These are phyloP conservation scores for Sarocladiaceae sp. DNA, from an alignment of 2,329 filamentous ascomycete species.

Conservation along the genomic window DNA sequence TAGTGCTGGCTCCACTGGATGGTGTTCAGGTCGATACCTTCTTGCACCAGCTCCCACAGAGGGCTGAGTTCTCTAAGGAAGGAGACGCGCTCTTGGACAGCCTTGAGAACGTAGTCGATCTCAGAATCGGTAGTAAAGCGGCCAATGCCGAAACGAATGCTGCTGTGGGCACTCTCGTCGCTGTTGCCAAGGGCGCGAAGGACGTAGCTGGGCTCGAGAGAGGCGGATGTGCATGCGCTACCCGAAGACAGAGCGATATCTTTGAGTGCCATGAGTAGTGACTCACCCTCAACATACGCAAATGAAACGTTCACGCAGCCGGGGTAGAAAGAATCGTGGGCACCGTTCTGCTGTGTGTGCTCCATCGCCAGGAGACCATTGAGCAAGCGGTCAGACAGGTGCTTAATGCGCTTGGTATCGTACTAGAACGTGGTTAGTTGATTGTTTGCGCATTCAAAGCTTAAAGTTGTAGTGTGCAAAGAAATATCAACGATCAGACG, in stretches of 20 bases:
- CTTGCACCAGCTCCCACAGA: slow-evolving; percentile 95
- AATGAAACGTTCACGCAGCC: slow-evolving; percentile 98
- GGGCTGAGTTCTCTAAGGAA: slow-evolving; percentile 95
- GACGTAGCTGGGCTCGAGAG: slow-evolving; percentile 93
- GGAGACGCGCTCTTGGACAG: slow-evolving; percentile 82
- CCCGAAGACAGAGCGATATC: slow-evolving; percentile 96
- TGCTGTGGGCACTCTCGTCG: slow-evolving; percentile 95
- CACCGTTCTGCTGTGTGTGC: slow-evolving; percentile 89
- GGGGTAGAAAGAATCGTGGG: slow-evolving; percentile 78
- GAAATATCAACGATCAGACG: slow-evolving; percentile 47
- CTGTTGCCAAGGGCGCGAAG: slow-evolving; percentile 91
- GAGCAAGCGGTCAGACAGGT: slow-evolving; percentile 77
- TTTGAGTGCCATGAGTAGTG: slow-evolving; percentile 95
- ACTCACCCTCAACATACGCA: slow-evolving; percentile 97
- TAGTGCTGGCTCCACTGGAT: slow-evolving; percentile 99
- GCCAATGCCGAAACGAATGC: slow-evolving; percentile 95
- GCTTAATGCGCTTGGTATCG: slow-evolving; percentile 78
- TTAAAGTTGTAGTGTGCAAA: background rate
- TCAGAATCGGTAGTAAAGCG: slow-evolving; percentile 93
- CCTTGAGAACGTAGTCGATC: slow-evolving; percentile 96
- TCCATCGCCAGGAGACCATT: slow-evolving; percentile 83
- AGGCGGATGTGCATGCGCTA: slow-evolving; percentile 95
- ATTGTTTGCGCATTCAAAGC: background rate
- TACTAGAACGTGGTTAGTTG: slow-evolving; percentile 60
- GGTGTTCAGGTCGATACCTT: slow-evolving; percentile 90